phyloP scores from a whole-genome alignment of 1,284 basidiomycete genomes.

The Veloboletus limbatus region DNA sequence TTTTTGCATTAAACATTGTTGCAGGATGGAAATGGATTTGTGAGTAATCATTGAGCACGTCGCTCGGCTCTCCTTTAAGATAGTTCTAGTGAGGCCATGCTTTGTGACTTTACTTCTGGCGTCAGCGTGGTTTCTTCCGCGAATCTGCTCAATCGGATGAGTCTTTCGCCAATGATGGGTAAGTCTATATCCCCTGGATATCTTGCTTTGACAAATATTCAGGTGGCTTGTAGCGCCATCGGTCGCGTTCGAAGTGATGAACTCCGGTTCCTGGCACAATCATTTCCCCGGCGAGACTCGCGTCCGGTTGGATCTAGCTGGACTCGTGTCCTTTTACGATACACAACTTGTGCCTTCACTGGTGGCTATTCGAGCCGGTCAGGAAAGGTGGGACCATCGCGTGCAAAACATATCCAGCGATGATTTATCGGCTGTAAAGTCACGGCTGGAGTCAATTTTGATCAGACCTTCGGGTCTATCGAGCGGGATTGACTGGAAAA shows the following conservation, averaged over 20 bases:
- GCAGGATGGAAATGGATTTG: constrained; percentile 51
- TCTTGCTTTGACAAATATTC: not conserved
- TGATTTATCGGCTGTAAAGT: constrained; percentile 19
- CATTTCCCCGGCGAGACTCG: constrained; percentile 37
- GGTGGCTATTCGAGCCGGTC: constrained; percentile 22
- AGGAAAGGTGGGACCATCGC: constrained; percentile 30
- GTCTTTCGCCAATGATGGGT: too few species aligned
- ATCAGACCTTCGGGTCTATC: constrained; percentile 6
- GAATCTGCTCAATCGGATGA: constrained; percentile 22
- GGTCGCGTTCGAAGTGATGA: constrained; percentile 12
- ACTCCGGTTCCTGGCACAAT: constrained; percentile 37
- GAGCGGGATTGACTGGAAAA: constrained; percentile 46
- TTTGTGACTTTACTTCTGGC: constrained; percentile 46
- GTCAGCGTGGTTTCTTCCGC: constrained; percentile 37
- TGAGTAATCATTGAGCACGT: constrained; percentile 23
- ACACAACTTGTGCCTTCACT: constrained; percentile 31
- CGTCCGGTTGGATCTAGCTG: constrained; percentile 31
- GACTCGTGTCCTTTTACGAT: constrained; percentile 38
- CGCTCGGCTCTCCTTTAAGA: not conserved
- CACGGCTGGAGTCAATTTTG: constrained; percentile 25
- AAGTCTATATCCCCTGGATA: not conserved
- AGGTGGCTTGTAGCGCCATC: not conserved
- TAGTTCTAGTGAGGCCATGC: constrained; percentile 46
- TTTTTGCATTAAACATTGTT: not conserved
- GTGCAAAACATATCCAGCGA: constrained; percentile 28